A percentile compares a stretch with the other conserved stretches of the same genome.
Evolutionary conservation across 2,329 filamentous ascomycete genomes (phyloP).

Genomic region (Alternaria triticimaculans): DNA sequence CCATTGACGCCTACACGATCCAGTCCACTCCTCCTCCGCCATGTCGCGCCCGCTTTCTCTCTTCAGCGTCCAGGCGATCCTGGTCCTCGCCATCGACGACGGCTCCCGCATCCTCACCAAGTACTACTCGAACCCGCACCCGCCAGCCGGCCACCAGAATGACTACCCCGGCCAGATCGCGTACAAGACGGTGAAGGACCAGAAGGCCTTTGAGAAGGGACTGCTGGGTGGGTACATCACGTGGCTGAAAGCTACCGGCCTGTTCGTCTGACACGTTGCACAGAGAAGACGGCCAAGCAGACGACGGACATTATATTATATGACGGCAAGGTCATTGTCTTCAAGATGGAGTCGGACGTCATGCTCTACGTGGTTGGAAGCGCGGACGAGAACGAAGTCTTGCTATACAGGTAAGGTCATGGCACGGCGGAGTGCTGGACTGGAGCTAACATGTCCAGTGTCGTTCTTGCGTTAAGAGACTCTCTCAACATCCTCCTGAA

Average conservation of each 20-base stretch:
- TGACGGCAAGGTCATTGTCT: conserved; percentile 94
- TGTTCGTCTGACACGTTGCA: conserved; percentile 23
- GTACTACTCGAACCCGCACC: conserved; percentile 80
- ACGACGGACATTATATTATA: conserved; percentile 96
- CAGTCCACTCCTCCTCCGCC: conserved; percentile 9
- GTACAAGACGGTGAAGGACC: conserved; percentile 87
- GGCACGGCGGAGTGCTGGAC: neutral
- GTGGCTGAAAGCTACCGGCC: conserved; percentile 67
- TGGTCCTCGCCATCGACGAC: conserved; percentile 74
- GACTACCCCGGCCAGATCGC: conserved; percentile 73
- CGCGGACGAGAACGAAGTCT: conserved; percentile 93
- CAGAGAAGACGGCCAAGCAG: conserved; percentile 91
- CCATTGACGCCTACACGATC: conserved; percentile 9
- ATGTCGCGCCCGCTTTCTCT: conserved; percentile 63
- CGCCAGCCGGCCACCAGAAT: conserved; percentile 65
- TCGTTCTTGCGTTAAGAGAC: conserved; percentile 88
- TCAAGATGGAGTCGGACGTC: conserved; percentile 97
- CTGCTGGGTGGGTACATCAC: conserved; percentile 72
- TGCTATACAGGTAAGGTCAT: conserved; percentile 73
- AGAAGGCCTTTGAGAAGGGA: conserved; percentile 96
- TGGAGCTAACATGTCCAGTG: conserved; percentile 56
- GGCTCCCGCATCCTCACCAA: conserved; percentile 91
- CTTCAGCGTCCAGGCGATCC: conserved; percentile 61
- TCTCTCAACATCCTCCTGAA: conserved; percentile 90
- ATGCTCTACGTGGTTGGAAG: conserved; percentile 93